Evolutionary conservation across 805 yeast species (phyloP), one percentile per base, ranked within the genome.

Genomic region (Candida nitratophila): DNA sequence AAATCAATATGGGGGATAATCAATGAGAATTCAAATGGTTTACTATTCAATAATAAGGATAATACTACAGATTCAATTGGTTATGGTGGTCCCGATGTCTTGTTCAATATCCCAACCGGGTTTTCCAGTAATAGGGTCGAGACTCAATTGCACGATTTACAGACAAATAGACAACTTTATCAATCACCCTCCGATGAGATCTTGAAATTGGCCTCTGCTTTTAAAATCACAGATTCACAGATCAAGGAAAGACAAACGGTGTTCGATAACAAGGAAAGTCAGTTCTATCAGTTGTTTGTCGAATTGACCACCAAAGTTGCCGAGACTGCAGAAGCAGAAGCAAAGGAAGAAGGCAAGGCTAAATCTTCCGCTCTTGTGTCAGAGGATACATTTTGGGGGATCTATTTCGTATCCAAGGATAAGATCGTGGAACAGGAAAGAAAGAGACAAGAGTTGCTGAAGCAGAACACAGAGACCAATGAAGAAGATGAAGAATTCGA

Each of bases 341-440:
- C 5, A 33, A 17, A 11, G 6, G 5, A 20, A n/a, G 6, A 12
- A 5, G 36, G n/a, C n/a, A n/a, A n/a, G n/a, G n/a, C n/a, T n/a
- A n/a, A n/a, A n/a, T n/a, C n/a, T n/a, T n/a, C n/a, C n/a, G n/a
- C n/a, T 33, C 10, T 24, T 19, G 3, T 29, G 15, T 12, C 32
- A 10, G 83, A 81, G 53, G 66, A 73, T 22, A 68, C 68, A 39
- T 90, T 90, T 61, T 90, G 97, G 97, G 65, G 68, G 38, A 71
- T 81, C 30, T 89, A 86, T 63, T 83, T 78, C 62, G 69, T 65
- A 43, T 67, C 74, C 54, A 76, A 73, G 45, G 59, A 64, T 12
- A 70, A 71, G 51, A 76, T 87, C 19, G 69, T 75, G 36, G 71
- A 73, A 39, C 81, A 76, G 52, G 95, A 88, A 54, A 66, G 68